A percentile compares a stretch with the other conserved stretches of the same genome.
Conservation (phyloP, 2,329 filamentous ascomycete genomes). For the Talaromyces islandicus region DNA sequence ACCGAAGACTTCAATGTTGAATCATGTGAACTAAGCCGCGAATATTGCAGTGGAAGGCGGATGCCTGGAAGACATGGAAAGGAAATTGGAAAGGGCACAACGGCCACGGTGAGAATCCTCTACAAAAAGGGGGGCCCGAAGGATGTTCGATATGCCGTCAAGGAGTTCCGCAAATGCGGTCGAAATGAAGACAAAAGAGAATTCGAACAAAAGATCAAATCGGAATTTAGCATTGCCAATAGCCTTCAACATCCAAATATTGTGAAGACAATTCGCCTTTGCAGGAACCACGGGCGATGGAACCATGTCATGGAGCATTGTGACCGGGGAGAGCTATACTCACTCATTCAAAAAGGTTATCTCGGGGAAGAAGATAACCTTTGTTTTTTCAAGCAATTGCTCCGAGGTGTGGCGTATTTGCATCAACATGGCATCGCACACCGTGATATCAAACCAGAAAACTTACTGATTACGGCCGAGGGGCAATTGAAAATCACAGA, state of each 20-base stretch:
- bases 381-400: conserved; percentile 84
- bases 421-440: conserved; percentile 82
- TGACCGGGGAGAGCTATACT: conserved; percentile 72
- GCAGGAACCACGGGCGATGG: conserved; percentile 68
- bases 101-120: conserved; percentile 78
- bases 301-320: conserved; percentile 95
- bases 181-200: conserved; percentile 64
- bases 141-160: conserved; percentile 66
- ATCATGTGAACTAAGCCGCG: conserved; percentile 60
- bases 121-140: conserved; percentile 57
- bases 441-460: conserved; percentile 86
- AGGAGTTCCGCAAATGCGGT: conserved; percentile 74
- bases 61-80: conserved; percentile 67
- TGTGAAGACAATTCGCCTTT: conserved; percentile 71
- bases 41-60: conserved; percentile 66
- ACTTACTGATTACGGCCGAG: conserved; percentile 70
- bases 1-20: conserved; percentile 71
- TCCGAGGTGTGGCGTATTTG: conserved; percentile 75
- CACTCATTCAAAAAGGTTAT: conserved; percentile 65
- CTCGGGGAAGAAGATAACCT: conserved; percentile 64
- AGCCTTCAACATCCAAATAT: conserved; percentile 82
- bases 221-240: conserved; percentile 82
- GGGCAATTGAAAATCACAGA: conserved; percentile 87
- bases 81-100: conserved; percentile 73
- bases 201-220: conserved; percentile 85